Conservation (phyloP, 2,329 filamentous ascomycete genomes). For the Aspergillus fischeri region DNA sequence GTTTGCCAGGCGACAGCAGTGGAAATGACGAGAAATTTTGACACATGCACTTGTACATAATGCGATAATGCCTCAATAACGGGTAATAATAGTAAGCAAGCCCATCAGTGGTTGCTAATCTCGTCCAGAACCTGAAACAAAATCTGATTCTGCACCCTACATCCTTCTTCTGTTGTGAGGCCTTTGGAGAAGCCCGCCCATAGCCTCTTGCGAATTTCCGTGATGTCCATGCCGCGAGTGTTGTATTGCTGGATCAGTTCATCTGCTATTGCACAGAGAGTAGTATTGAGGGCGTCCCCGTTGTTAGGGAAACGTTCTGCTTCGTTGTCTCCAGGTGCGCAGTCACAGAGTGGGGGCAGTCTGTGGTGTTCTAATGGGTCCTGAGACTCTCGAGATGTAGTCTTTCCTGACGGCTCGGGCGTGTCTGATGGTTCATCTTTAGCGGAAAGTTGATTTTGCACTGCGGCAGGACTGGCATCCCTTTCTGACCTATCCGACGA, state of each 20-base stretch:
- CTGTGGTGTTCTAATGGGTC: neutral
- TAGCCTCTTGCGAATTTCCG: constrained; percentile 32
- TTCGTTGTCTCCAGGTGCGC: constrained; percentile 11
- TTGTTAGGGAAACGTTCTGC: constrained; percentile 16
- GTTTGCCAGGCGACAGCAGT: constrained; percentile 24
- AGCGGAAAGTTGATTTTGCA: neutral
- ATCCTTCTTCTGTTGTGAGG: constrained; percentile 25
- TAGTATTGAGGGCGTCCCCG: constrained; percentile 29
- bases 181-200: constrained; percentile 32
- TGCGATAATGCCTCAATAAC: neutral
- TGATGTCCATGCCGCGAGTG: constrained; percentile 30
- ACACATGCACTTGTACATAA: neutral
- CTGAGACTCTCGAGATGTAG: neutral
- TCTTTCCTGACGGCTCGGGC: neutral
- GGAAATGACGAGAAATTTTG: constrained; percentile 12
- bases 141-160: constrained; percentile 39
- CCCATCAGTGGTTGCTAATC: constrained; percentile 28
- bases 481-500: neutral
- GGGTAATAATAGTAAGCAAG: constrained; percentile 2
- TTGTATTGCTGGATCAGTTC: constrained; percentile 37
- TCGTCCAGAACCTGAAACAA: constrained; percentile 40
- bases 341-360: constrained; percentile 22
- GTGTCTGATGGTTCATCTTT: neutral
- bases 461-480: neutral
- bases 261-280: constrained; percentile 37